These are phyloP conservation scores for Boletus hoseneyae DNA, from an alignment of 1,284 basidiomycete genomes.

Conservation along the genomic window DNA sequence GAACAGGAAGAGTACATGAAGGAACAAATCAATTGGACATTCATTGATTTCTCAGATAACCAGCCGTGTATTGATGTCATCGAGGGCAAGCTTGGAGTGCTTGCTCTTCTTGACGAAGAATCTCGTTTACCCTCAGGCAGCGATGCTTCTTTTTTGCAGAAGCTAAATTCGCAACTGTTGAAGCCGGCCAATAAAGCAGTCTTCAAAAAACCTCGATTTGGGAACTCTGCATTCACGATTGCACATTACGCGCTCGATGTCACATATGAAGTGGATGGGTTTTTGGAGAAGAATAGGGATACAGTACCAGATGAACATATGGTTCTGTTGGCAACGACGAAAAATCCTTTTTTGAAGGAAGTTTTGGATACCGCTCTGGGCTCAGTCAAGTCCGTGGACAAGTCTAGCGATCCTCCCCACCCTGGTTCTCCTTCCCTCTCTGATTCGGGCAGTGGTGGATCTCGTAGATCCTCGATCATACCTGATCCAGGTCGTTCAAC, in stretches of 20 bases:
- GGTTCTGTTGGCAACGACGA: conserved; percentile 78
- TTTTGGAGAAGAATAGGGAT: conserved; percentile 98
- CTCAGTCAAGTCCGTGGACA: conserved; percentile 63
- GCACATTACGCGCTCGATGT: conserved; percentile 98
- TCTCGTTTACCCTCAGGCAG: conserved; percentile 94
- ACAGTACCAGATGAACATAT: conserved; percentile 99
- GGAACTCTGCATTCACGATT: conserved; percentile 95
- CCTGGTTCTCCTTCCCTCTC: conserved; percentile 69
- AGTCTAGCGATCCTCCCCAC: conserved; percentile 41
- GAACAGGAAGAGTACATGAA: conserved; percentile 99
- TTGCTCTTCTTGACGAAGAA: conserved; percentile 96
- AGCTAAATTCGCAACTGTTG: conserved; percentile 83
- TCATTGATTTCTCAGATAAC: conserved; percentile 99
- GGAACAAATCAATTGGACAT: conserved; percentile 99
- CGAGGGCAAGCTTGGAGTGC: conserved; percentile 94
- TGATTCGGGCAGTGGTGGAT: conserved; percentile 69
- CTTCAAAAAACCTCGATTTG: conserved; percentile 98
- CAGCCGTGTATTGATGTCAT: conserved; percentile 99
- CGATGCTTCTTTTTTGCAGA: conserved; percentile 91
- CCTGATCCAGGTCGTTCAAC: conserved; percentile 82
- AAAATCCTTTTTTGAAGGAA: conserved; percentile 92
- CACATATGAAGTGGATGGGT: conserved; percentile 97
- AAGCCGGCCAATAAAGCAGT: conserved; percentile 87
- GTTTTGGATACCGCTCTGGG: conserved; percentile 88
- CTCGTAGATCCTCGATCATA: conserved; percentile 76